phyloP scores from a whole-genome alignment of 306 rosid genomes.

The Acmispon strigosus region DNA sequence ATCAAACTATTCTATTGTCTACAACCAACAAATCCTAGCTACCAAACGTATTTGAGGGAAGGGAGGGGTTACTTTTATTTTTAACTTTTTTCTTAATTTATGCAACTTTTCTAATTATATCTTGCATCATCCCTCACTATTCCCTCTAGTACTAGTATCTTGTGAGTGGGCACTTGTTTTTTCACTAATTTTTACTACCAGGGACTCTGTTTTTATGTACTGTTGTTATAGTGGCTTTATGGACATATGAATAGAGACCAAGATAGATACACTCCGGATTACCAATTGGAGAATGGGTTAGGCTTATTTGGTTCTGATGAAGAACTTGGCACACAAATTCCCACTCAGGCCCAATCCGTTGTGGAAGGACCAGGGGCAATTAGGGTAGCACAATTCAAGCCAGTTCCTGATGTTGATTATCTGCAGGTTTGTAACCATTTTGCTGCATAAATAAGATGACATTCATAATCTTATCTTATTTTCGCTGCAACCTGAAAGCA shows the following conservation, averaged over 20 bases:
- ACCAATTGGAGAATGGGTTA: slow-evolving; percentile 28
- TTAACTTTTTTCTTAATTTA: not conserved
- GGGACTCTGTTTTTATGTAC: slow-evolving; percentile 72
- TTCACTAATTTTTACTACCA: slow-evolving; percentile 85
- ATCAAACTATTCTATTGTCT: no score
- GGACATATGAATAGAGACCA: slow-evolving; percentile 49
- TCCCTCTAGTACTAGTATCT: slow-evolving; percentile 38
- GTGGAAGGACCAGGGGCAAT: slow-evolving; percentile 73
- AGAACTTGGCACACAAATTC: slow-evolving; percentile 57
- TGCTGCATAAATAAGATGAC: not conserved
- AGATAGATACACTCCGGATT: slow-evolving; percentile 13
- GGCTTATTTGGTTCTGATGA: slow-evolving; percentile 68
- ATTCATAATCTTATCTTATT: not conserved
- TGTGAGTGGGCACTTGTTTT: slow-evolving; percentile 50
- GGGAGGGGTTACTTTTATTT: no score
- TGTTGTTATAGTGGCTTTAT: slow-evolving; percentile 74
- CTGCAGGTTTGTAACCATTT: slow-evolving; percentile 57
- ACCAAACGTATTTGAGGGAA: no score
- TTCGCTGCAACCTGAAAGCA: not conserved
- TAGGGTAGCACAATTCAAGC: slow-evolving; percentile 55
- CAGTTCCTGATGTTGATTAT: slow-evolving; percentile 86
- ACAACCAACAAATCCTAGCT: no score
- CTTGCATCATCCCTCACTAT: slow-evolving; percentile 19
- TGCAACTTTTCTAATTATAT: not conserved
- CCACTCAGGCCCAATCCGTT: slow-evolving; percentile 80